Base-by-base conservation (phyloP, 1,139 yeast species). In the Suhomyces anneliseae region DNA sequence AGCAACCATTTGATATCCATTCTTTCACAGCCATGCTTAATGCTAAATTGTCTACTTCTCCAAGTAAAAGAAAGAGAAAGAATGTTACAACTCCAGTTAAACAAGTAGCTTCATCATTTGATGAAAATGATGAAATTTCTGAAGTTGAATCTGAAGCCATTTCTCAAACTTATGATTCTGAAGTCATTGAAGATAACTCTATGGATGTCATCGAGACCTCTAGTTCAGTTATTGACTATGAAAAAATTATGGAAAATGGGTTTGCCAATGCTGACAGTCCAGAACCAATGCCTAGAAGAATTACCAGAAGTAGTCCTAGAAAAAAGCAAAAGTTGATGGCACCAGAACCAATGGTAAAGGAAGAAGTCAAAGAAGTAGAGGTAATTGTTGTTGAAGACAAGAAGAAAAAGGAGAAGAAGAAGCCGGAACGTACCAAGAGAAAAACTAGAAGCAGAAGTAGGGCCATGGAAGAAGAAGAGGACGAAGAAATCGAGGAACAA, bases 1-100 rank as follows among this genome's bases (percentile, higher is more conserved):
- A 43, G 10, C 48, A 47, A 33, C 27, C 43, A 6, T 64, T 64
- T 50, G 68, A 65, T 47, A 63, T 65, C 31, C 68, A 64, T 48
- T 61, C 66, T 2, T 65, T 64, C 45, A 65, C 69, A 1, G 68
- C 68, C 1, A 52, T 64, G 57, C 46, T 65, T 27, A 62, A 55
- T 33, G 60, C 64, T 4, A 63, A 62, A 43, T 55, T 64, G 9
- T 43, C 58, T 2, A 46, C 52, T 6, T 19, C 55, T 5, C 37
- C 47, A 12, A 26, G 40, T 8, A 45, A 44, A 29, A 33, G 33
- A n/a, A 12, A 40, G 2, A 42, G 26, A 11, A 29, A 38, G 14
- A 10, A 26, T 7, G 11, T 8, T 12, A 34, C 27, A 2, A 38
- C 15, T 38, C 29, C 39, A 14, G 29, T 40, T 4, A 38, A 42